Evolutionary conservation across 2,329 filamentous ascomycete species (phyloP), one percentile per base, ranked within the genome.

Genomic region (Pseudogymnoascus sp.): DNA sequence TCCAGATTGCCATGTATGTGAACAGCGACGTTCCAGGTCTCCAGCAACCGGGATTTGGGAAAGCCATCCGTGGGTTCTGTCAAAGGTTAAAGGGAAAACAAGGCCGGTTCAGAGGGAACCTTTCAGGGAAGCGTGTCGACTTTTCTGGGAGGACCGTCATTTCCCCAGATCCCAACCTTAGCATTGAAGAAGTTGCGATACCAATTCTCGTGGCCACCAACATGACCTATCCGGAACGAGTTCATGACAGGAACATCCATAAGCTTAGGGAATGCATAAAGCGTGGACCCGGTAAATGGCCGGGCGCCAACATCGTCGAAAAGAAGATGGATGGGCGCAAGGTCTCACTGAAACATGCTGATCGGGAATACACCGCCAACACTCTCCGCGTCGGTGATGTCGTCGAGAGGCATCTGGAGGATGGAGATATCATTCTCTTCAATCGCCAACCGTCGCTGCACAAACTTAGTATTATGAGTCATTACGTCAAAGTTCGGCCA

Each of bases 111-210:
- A 88, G 94, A 76, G 94, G 95, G 62, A 99, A 99, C 70, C 75
- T 99, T 63, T 97, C 93, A 0, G 94, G 94, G 72, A 99, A 99
- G 76, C 93, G 94, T 82, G 94, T 99, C 60, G 93, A 99, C 72
- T 99, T 97, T 74, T 99, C 94, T 9, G 94, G 92, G 16, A 86
- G 94, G 73, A 99, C 94, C 0, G 94, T 99, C 74, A 99, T 99
- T 74, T 96, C 92, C 0, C 94, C 94, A 0, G 94, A 99, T 74
- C 94, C 94, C 2, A 99, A 99, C 69, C 74, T 99, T 57, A 86
- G 89, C 16, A 91, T 99, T 65, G 91, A 97, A 67, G 87, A 99
- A 74, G 94, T 99, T 36, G 93, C 93, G 4, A 87, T 99, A 30
- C 94, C 94, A 0, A 81, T 88, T 63, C 81, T 95, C 16, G 92